Percentiles rank a stretch among this genome's conserved stretches.
These are phyloP conservation scores for Saccharomycopsis oosterbeekiorum DNA, from an alignment of 805 yeast species.

Conservation along the genomic window DNA sequence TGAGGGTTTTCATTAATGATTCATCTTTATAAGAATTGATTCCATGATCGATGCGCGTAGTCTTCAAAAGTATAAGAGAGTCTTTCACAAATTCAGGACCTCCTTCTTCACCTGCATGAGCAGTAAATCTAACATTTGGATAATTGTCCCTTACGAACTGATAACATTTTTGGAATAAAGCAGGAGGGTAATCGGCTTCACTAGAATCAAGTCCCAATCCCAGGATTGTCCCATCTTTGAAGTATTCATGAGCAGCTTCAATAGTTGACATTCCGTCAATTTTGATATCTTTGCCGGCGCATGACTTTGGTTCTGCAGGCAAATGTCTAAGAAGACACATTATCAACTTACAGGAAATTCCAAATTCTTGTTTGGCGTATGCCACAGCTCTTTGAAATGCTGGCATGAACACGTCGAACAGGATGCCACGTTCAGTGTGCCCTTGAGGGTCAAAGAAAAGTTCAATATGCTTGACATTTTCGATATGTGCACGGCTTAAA, in stretches of 20 bases:
- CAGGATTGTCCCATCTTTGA: constrained; percentile 48
- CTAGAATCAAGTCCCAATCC: constrained; percentile 80
- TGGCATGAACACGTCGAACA: constrained; percentile 46
- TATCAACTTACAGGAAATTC: constrained; percentile 60
- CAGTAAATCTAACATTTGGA: constrained; percentile 55
- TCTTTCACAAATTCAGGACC: constrained; percentile 56
- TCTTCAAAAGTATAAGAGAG: constrained; percentile 50
- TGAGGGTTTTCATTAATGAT: constrained; percentile 46
- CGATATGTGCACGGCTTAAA: constrained; percentile 45
- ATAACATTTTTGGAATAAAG: constrained; percentile 57
- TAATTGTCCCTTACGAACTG: constrained; percentile 34
- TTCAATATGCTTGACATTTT: constrained; percentile 59
- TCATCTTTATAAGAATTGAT: constrained; percentile 51
- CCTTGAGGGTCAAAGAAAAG: constrained; percentile 82
- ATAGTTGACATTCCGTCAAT: constrained; percentile 47
- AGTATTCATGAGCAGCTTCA: constrained; percentile 40
- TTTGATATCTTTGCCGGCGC: background rate
- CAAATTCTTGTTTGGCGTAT: constrained; percentile 49
- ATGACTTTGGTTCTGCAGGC: constrained; percentile 32
- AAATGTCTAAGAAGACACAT: constrained; percentile 78
- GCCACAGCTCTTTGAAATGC: constrained; percentile 63
- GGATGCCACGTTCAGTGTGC: constrained; percentile 58
- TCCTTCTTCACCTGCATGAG: constrained; percentile 90
- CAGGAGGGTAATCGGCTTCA: constrained; percentile 72
- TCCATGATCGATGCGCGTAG: constrained; percentile 74